Conservation (phyloP, 2,329 filamentous ascomycete species). For the Emmonsia crescens region DNA sequence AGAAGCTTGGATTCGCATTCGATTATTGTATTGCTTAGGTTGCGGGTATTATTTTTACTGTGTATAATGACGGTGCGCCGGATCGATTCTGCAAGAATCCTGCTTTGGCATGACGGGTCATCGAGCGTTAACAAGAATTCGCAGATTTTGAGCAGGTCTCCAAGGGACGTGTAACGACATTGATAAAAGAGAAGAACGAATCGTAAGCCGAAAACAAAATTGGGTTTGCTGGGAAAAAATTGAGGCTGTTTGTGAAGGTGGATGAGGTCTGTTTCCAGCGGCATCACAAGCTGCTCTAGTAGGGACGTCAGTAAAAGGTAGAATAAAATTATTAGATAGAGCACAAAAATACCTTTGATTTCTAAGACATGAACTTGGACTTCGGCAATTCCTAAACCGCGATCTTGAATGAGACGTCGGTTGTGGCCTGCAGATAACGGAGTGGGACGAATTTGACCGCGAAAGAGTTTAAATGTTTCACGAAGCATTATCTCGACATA, state of each 20-base stretch:
- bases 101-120: conserved; percentile 16
- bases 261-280: conserved; percentile 11
- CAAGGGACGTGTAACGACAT: conserved; percentile 12
- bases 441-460: conserved; percentile 15
- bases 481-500: conserved; percentile 10
- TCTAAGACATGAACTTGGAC: conserved; percentile 13
- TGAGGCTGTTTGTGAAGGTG: conserved; percentile 10
- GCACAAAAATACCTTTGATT: conserved; percentile 9
- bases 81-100: conserved; percentile 13
- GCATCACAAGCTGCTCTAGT: conserved; percentile 12
- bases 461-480: conserved; percentile 12
- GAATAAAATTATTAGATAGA: neutral
- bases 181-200: conserved; percentile 17
- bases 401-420: conserved; percentile 13
- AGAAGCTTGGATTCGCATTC: conserved; percentile 7
- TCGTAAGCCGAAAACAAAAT: conserved; percentile 16
- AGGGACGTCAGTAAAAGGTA: neutral
- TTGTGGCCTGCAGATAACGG: conserved; percentile 18
- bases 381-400: conserved; percentile 13
- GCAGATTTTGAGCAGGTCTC: conserved; percentile 15
- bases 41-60: conserved; percentile 8
- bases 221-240: conserved; percentile 17
- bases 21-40: conserved; percentile 11
- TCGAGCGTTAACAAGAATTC: conserved; percentile 10
- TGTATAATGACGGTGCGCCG: conserved; percentile 10